Conservation (phyloP, 2,329 filamentous ascomycete genomes). For the Fusarium tupiense region DNA sequence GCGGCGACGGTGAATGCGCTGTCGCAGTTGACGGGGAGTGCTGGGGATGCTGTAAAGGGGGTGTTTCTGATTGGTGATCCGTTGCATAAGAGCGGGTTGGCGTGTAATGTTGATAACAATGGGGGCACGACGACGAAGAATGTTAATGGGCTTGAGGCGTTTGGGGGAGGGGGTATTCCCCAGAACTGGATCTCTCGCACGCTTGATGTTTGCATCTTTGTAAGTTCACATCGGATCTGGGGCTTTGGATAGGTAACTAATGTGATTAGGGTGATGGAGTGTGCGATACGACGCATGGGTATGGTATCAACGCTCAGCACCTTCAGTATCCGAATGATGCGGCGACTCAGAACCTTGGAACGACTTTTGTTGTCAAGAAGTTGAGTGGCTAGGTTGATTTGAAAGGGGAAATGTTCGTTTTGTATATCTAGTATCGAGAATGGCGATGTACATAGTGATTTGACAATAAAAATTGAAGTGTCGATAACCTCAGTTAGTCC, state of each 20-base stretch:
- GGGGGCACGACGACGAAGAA: constrained; percentile 12
- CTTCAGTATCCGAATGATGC: constrained; percentile 3
- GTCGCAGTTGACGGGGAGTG: constrained; percentile 2
- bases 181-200: constrained; percentile 3
- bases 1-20: constrained; percentile 16
- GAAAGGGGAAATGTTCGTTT: fast-evolving
- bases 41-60: neutral
- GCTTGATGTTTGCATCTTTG: constrained; percentile 14
- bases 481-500: neutral
- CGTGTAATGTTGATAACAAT: constrained; percentile 12
- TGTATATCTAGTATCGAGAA: neutral
- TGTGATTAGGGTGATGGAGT: constrained; percentile 5
- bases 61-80: constrained; percentile 14
- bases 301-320: constrained; percentile 4
- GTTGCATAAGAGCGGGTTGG: neutral
- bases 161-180: neutral
- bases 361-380: constrained; percentile 7
- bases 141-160: neutral
- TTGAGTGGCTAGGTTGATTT: neutral
- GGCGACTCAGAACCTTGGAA: constrained; percentile 8
- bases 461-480: neutral
- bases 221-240: neutral
- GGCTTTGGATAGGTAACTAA: neutral
- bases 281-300: constrained; percentile 9
- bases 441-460: neutral